These are phyloP conservation scores for Beauveria bassiana DNA, from an alignment of 2,329 filamentous ascomycete species.

Conservation along the genomic window DNA sequence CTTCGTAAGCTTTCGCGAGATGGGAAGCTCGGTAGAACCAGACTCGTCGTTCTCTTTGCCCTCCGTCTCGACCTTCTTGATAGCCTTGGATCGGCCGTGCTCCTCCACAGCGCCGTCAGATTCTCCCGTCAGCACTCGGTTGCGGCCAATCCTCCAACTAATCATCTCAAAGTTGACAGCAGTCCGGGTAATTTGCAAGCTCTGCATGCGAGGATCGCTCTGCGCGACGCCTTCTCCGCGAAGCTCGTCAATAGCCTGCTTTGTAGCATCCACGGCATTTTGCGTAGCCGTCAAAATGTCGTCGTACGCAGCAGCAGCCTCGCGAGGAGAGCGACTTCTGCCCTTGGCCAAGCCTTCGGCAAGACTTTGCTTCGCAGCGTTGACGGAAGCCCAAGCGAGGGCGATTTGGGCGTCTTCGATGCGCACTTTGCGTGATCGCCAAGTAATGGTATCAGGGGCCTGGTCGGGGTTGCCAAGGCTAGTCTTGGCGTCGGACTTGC, in stretches of 20 bases:
- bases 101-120: constrained; percentile 64
- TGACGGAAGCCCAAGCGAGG: constrained; percentile 67
- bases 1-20: constrained; percentile 67
- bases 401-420: constrained; percentile 92
- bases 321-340: constrained; percentile 42
- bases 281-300: constrained; percentile 84
- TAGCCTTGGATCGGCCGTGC: constrained; percentile 42
- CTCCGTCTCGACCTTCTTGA: constrained; percentile 33
- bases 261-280: constrained; percentile 88
- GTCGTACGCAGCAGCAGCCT: constrained; percentile 82
- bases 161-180: constrained; percentile 92
- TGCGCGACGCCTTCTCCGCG: constrained; percentile 74
- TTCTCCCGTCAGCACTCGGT: constrained; percentile 77
- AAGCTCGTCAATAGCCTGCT: constrained; percentile 86
- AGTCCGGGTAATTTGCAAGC: constrained; percentile 83
- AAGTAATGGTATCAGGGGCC: constrained; percentile 68
- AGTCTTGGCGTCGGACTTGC: constrained; percentile 38
- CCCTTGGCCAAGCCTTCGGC: constrained; percentile 39
- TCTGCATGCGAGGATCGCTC: constrained; percentile 81
- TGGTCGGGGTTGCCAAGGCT: constrained; percentile 43
- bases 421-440: constrained; percentile 77
- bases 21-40: constrained; percentile 52
- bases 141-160: constrained; percentile 89
- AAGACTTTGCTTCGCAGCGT: constrained; percentile 42
- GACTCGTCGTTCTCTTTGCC: constrained; percentile 33